phyloP scores from a whole-genome alignment of 495 filamentous ascomycete species.

The Aspergillus affinis region DNA sequence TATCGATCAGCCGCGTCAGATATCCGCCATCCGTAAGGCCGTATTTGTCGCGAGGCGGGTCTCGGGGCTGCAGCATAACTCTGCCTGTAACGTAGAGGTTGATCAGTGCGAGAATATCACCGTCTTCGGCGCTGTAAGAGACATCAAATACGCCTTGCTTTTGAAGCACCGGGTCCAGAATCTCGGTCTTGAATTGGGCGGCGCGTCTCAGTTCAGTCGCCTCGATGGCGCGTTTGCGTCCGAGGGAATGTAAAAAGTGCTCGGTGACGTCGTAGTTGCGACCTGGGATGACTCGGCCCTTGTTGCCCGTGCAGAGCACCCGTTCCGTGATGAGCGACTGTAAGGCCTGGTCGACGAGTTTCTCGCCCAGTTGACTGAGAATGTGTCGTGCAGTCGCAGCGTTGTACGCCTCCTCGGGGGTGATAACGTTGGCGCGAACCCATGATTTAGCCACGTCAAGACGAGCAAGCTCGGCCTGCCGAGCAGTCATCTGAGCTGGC shows the following conservation, averaged over 20 bases:
- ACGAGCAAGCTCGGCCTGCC: conserved; percentile 24
- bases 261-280: conserved; percentile 59
- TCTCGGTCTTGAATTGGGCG: conserved; percentile 52
- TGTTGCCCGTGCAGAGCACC: conserved; percentile 57
- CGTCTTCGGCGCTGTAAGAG: conserved; percentile 51
- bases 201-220: conserved; percentile 52
- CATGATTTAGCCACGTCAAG: conserved; percentile 56
- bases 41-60: conserved; percentile 66
- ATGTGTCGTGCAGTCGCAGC: conserved; percentile 39
- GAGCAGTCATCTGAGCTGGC: neutral
- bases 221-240: conserved; percentile 45
- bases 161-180: conserved; percentile 55
- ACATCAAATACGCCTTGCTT: conserved; percentile 28
- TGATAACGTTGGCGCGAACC: conserved; percentile 58
- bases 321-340: conserved; percentile 58
- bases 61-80: conserved; percentile 53
- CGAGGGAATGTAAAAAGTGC: conserved; percentile 49
- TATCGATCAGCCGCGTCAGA: conserved; percentile 68
- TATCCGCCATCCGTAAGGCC: conserved; percentile 74
- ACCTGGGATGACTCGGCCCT: conserved; percentile 51
- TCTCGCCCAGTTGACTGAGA: conserved; percentile 43
- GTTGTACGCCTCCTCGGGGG: conserved; percentile 50
- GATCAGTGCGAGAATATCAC: conserved; percentile 65
- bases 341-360: conserved; percentile 53
- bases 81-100: conserved; percentile 64